Conservation (phyloP, 495 filamentous ascomycete genomes). For the Penicillium nucicola region DNA sequence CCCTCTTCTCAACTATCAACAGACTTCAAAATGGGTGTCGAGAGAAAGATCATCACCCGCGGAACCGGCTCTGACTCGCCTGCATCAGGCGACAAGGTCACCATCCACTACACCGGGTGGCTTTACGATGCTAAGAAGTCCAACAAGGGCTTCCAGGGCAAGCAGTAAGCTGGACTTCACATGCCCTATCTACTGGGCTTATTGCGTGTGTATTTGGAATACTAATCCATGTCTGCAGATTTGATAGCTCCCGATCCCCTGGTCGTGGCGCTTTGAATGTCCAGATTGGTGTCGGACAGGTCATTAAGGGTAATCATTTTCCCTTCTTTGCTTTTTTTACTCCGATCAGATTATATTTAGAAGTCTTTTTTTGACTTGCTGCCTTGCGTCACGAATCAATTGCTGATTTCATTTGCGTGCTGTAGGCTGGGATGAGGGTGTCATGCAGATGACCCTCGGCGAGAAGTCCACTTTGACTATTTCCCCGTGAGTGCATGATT, state of each 20-base stretch:
- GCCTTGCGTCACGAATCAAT: not conserved
- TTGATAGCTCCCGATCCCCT: slow-evolving; percentile 66
- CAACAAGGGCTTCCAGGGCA: slow-evolving; percentile 45
- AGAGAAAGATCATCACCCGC: slow-evolving; percentile 33
- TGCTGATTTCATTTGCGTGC: not conserved
- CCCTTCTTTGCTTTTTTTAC: not conserved
- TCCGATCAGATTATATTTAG: not conserved
- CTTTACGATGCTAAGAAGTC: slow-evolving; percentile 60
- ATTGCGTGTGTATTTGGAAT: not conserved
- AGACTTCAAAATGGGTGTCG: slow-evolving; percentile 53
- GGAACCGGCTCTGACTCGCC: slow-evolving; percentile 59
- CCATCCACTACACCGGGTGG: slow-evolving; percentile 82
- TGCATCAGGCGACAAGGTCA: slow-evolving; percentile 59
- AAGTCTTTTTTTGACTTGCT: not conserved
- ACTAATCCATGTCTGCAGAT: slow-evolving; percentile 46
- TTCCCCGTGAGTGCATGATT: slow-evolving; percentile 54
- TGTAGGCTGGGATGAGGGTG: slow-evolving; percentile 84
- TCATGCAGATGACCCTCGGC: slow-evolving; percentile 73
- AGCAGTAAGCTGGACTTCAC: slow-evolving; percentile 38
- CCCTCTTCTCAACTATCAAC: not conserved
- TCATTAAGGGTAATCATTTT: slow-evolving; percentile 67
- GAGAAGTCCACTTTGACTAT: slow-evolving; percentile 80
- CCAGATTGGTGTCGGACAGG: slow-evolving; percentile 67
- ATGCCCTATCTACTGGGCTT: not conserved
- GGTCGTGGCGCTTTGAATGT: slow-evolving; percentile 62